These are phyloP conservation scores for Cercospora berteroae DNA, from an alignment of 2,329 filamentous ascomycete genomes.

Conservation along the genomic window DNA sequence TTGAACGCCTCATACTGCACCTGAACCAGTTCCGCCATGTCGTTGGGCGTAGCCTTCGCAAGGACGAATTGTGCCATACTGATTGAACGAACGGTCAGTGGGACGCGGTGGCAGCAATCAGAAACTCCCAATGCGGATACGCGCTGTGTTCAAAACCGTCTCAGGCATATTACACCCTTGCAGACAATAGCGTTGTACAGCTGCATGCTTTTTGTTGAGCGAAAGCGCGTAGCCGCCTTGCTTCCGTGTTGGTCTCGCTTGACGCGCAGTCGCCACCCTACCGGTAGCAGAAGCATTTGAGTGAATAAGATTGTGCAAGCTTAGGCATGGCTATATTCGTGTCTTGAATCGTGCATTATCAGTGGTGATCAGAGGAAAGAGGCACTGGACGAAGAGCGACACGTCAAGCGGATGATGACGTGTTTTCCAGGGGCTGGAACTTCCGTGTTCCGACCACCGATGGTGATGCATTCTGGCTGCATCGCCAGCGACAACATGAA, in stretches of 20 bases:
- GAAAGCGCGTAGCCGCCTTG: not conserved
- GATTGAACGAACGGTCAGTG: not conserved
- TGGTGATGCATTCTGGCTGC: not conserved
- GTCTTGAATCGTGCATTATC: no score
- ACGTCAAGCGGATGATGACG: not conserved
- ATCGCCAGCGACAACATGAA: not conserved
- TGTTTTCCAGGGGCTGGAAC: not conserved
- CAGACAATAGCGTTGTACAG: not conserved
- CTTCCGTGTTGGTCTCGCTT: not conserved
- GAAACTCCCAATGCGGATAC: not conserved
- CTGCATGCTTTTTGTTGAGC: not conserved
- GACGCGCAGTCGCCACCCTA: not conserved
- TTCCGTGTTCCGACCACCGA: not conserved
- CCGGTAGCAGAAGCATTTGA: not conserved
- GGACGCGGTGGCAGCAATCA: not conserved
- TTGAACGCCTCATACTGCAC: slow-evolving; percentile 8
- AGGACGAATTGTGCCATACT: slow-evolving; percentile 14
- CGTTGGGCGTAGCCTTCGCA: slow-evolving; percentile 10
- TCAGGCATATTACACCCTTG: not conserved
- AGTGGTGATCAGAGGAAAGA: not conserved
- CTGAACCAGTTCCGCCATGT: slow-evolving; percentile 11
- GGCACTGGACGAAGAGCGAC: not conserved
- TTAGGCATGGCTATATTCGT: not conserved
- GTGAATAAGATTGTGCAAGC: not conserved
- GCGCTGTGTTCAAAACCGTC: not conserved